phyloP scores from a whole-genome alignment of 2,329 filamentous ascomycete genomes.

The Hirsutella rhossiliensis region DNA sequence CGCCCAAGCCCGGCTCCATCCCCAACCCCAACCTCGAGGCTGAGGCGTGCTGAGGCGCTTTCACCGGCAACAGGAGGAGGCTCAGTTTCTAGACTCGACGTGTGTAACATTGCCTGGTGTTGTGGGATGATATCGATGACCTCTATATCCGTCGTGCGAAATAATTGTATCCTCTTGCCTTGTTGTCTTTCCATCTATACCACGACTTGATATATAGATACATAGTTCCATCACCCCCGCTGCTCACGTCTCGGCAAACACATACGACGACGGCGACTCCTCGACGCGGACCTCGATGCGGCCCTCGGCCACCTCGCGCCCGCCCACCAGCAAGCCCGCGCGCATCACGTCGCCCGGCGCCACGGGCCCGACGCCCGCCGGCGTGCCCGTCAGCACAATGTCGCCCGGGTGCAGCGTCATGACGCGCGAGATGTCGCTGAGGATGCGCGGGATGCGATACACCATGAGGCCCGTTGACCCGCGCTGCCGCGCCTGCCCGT shows the following conservation, averaged over 20 bases:
- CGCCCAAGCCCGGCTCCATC: constrained; percentile 48
- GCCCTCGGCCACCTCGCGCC: constrained; percentile 75
- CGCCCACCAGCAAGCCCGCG: constrained; percentile 67
- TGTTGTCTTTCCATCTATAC: not conserved
- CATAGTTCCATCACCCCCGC: not conserved
- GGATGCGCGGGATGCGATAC: constrained; percentile 74
- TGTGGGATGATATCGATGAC: too few relatives aligned
- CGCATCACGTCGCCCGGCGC: constrained; percentile 77
- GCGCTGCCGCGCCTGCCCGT: constrained; percentile 63
- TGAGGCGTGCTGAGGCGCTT: not conserved
- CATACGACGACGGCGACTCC: constrained; percentile 66
- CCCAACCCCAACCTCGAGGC: constrained; percentile 41
- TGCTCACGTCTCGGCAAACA: constrained; percentile 56
- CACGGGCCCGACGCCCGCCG: constrained; percentile 85
- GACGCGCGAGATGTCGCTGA: constrained; percentile 86
- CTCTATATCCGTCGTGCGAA: too few relatives aligned
- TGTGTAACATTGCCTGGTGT: too few relatives aligned
- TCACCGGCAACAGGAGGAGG: too few relatives aligned
- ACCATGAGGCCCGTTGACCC: constrained; percentile 94
- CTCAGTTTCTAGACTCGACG: too few relatives aligned
- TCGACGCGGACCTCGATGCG: constrained; percentile 73
- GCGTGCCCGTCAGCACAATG: constrained; percentile 90
- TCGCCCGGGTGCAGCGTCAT: constrained; percentile 92
- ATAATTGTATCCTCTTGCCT: too few relatives aligned
- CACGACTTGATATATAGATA: not conserved